Evolutionary conservation across 2,329 filamentous ascomycete species (phyloP).

Genomic region (Annulohypoxylon truncatum): DNA sequence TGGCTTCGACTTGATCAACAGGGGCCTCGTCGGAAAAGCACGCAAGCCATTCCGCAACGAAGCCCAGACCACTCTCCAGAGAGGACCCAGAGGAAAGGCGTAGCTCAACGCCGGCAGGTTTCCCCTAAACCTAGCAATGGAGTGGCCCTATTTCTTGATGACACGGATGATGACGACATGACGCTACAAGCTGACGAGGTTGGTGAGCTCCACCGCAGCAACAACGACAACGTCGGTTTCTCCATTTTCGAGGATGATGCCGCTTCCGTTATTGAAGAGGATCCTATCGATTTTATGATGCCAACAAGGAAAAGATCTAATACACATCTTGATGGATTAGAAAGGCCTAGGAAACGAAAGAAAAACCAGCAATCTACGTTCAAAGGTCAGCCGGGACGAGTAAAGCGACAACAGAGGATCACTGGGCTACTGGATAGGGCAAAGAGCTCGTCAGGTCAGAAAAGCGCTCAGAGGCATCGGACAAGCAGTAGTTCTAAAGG

Average conservation of each 20-base stretch:
- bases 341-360: slow-evolving; percentile 47
- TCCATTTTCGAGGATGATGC: slow-evolving; percentile 51
- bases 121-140: slow-evolving; percentile 47
- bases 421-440: slow-evolving; percentile 44
- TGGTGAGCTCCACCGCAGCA: slow-evolving; percentile 11
- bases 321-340: slow-evolving; percentile 42
- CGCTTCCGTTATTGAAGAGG: slow-evolving; percentile 61
- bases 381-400: slow-evolving; percentile 43
- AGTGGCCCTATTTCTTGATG: slow-evolving; percentile 57
- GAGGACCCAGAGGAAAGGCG: slow-evolving; percentile 57
- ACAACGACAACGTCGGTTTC: slow-evolving; percentile 10
- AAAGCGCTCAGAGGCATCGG: slow-evolving; percentile 6
- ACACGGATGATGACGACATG: slow-evolving; percentile 57
- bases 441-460: slow-evolving; percentile 30
- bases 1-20: slow-evolving; percentile 71
- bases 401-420: slow-evolving; percentile 49
- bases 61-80: slow-evolving; percentile 54
- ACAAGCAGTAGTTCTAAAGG: not conserved
- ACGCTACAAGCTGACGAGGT: slow-evolving; percentile 41
- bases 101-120: slow-evolving; percentile 59
- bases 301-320: slow-evolving; percentile 56
- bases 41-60: slow-evolving; percentile 46
- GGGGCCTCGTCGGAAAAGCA: slow-evolving; percentile 49
- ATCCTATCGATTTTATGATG: slow-evolving; percentile 64
- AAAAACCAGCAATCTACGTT: slow-evolving; percentile 50